Conservation (phyloP, 2,329 filamentous ascomycete genomes). For the Apiospora saccharicola region DNA sequence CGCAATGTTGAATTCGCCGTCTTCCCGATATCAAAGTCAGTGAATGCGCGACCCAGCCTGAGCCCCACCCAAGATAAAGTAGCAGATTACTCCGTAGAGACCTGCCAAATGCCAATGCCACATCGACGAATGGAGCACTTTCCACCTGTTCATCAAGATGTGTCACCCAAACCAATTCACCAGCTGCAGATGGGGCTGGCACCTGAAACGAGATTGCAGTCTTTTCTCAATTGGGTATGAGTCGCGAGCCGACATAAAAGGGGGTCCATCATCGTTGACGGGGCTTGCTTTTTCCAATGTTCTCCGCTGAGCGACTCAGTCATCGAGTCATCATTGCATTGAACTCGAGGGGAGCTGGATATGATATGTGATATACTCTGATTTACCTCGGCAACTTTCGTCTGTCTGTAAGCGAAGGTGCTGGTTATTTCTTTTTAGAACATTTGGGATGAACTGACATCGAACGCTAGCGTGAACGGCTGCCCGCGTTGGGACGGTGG, state of each 20-base stretch:
- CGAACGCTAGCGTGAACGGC: not conserved
- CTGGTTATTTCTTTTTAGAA: not conserved
- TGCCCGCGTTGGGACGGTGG: not conserved
- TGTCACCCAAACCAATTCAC: not conserved
- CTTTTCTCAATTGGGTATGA: not conserved
- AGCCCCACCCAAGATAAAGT: not conserved
- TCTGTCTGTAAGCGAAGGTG: not conserved
- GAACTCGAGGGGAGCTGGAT: not conserved
- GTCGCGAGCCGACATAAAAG: not conserved
- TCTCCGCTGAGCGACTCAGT: not conserved
- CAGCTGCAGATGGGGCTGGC: conserved; percentile 3
- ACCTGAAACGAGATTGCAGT: not conserved
- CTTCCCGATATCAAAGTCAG: not conserved
- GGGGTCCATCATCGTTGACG: not conserved
- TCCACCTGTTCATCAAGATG: conserved; percentile 1
- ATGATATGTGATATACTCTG: not conserved
- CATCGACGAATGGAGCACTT: not conserved
- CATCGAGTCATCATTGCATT: not conserved
- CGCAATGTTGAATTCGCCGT: not conserved
- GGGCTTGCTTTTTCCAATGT: not conserved
- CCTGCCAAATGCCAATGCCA: not conserved
- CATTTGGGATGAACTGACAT: not conserved
- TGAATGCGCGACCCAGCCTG: not conserved
- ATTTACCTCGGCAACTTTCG: not conserved
- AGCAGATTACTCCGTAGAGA: too few species aligned